A percentile compares a stretch with the other conserved stretches of the same genome.
Conservation (phyloP, 148 eudicot species). For the Mesembryanthemum crystallinum region DNA sequence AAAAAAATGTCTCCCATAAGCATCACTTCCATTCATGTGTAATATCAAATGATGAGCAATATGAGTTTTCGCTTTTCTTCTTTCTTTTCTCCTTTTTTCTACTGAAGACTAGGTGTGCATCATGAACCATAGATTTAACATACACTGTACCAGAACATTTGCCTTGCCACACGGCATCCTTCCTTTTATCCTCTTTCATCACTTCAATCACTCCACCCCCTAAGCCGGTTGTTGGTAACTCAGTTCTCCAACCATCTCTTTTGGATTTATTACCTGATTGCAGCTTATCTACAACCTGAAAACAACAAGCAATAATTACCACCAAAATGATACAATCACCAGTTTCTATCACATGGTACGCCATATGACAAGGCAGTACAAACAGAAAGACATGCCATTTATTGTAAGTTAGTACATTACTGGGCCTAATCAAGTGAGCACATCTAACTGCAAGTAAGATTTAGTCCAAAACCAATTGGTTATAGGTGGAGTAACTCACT, state of each 20-base stretch:
- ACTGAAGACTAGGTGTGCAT: constrained; percentile 1
- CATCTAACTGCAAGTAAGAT: too few species aligned
- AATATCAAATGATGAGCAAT: neutral
- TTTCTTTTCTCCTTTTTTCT: neutral
- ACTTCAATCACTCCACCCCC: constrained; percentile 54
- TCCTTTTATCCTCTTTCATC: constrained; percentile 70
- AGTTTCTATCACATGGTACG: constrained; percentile 9
- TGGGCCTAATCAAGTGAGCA: too few species aligned
- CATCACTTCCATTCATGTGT: neutral
- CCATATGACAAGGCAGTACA: neutral
- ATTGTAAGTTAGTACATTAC: neutral
- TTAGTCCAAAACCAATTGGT: too few species aligned
- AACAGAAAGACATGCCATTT: neutral
- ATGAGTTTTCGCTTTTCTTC: neutral
- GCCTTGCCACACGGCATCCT: constrained; percentile 90
- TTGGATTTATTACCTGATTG: constrained; percentile 73
- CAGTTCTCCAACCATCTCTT: constrained; percentile 80
- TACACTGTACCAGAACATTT: constrained; percentile 99
- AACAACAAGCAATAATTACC: constrained; percentile 11
- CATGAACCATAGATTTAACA: constrained; percentile 30
- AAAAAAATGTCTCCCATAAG: neutral
- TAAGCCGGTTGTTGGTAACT: constrained; percentile 65
- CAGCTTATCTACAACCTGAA: constrained; percentile 84
- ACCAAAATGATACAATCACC: constrained; percentile 8
- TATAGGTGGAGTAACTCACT: too few species aligned